Conservation (phyloP, 2,329 filamentous ascomycete genomes). For the Verticillium zaregamsianum region DNA sequence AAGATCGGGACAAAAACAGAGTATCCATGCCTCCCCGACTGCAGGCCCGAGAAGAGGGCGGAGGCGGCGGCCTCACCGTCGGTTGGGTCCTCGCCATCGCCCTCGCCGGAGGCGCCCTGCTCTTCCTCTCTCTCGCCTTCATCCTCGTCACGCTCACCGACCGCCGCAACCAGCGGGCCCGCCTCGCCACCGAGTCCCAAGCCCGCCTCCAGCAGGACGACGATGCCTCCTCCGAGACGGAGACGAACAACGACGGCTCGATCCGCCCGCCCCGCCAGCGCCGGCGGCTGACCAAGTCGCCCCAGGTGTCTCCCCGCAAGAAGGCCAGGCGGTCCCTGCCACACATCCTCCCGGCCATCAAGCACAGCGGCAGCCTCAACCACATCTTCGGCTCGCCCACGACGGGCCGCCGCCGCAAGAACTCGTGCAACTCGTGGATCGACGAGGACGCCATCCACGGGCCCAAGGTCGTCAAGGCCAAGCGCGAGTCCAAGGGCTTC, state of each 20-base stretch:
- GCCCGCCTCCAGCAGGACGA: constrained; percentile 1
- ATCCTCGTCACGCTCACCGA: constrained; percentile 35
- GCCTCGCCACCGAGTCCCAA: neutral
- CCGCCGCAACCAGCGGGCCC: constrained; percentile 18
- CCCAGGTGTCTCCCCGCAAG: neutral
- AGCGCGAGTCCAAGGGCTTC: constrained; percentile 19
- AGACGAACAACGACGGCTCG: constrained; percentile 8
- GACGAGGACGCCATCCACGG: constrained; percentile 49
- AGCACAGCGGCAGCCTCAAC: constrained; percentile 24
- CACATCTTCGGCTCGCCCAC: constrained; percentile 14
- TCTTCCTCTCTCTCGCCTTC: constrained; percentile 38
- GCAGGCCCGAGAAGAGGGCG: neutral
- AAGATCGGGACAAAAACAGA: neutral
- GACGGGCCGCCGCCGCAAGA: neutral
- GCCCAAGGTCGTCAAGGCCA: constrained; percentile 30
- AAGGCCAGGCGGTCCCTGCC: constrained; percentile 20
- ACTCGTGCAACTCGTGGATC: constrained; percentile 33
- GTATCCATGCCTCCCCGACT: neutral
- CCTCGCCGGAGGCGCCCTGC: constrained; percentile 40
- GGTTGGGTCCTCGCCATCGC: constrained; percentile 41
- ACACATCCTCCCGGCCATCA: constrained; percentile 27
- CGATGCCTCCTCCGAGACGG: constrained; percentile 15
- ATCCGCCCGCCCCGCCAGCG: neutral
- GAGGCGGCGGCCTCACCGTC: constrained; percentile 16
- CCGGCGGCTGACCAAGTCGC: neutral